Conservation (phyloP, 768 basidiomycete species). For the Cytidiella melzeri region DNA sequence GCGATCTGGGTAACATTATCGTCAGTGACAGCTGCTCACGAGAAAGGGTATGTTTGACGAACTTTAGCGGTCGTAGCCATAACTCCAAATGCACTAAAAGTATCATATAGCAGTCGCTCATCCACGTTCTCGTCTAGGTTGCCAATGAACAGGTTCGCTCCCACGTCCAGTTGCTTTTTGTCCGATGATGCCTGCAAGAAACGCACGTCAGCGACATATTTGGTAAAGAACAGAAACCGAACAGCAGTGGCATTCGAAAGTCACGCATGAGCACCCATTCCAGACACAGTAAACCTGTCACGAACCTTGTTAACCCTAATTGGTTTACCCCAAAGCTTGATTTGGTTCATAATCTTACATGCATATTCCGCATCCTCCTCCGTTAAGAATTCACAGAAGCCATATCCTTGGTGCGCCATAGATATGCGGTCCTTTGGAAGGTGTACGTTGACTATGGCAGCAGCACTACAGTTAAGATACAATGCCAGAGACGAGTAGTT, state of each 20-base stretch:
- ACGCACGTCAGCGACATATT: neutral
- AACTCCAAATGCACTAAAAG: constrained; percentile 91
- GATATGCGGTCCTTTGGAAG: constrained; percentile 98
- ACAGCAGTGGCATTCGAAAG: neutral
- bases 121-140: constrained; percentile 95
- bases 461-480: neutral
- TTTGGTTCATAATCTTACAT: constrained; percentile 99
- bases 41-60: constrained; percentile 16
- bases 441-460: constrained; percentile 81
- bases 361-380: constrained; percentile 99
- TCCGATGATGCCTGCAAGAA: constrained; percentile 82
- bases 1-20: constrained; percentile 57
- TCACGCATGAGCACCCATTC: neutral
- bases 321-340: constrained; percentile 98
- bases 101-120: constrained; percentile 87
- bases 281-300: constrained; percentile 10
- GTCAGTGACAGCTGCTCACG: constrained; percentile 1
- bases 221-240: neutral
- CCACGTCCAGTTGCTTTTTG: constrained; percentile 96
- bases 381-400: constrained; percentile 98
- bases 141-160: constrained; percentile 95
- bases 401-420: constrained; percentile 98
- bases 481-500: neutral
- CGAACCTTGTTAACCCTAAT: constrained; percentile 97
- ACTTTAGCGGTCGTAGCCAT: constrained; percentile 91